These are phyloP conservation scores for Lumnitzera littorea DNA, from an alignment of 345 rosid species.

Conservation along the genomic window DNA sequence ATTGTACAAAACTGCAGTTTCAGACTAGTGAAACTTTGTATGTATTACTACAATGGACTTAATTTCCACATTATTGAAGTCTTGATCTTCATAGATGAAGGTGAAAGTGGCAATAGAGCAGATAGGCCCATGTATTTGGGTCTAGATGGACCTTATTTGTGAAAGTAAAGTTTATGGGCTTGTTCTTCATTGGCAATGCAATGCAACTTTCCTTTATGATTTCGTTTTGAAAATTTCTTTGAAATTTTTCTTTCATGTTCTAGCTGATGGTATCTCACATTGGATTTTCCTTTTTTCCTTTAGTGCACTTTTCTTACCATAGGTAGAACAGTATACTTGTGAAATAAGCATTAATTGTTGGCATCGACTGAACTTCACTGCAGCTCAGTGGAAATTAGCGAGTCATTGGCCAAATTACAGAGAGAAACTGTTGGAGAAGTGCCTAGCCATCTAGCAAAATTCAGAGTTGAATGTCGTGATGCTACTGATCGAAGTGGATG, in stretches of 20 bases:
- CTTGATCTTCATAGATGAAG: neutral
- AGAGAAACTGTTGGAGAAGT: constrained; percentile 85
- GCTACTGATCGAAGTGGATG: constrained; percentile 83
- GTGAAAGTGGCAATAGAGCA: neutral
- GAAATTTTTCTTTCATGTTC: no score
- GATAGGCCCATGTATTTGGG: neutral
- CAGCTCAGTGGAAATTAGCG: constrained; percentile 97
- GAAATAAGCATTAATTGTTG: neutral
- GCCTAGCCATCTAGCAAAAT: constrained; percentile 69
- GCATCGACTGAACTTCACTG: neutral
- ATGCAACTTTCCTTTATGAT: no score
- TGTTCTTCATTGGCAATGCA: no score
- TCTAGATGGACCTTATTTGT: neutral
- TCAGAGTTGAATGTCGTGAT: constrained; percentile 87
- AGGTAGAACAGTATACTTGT: neutral
- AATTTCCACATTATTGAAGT: neutral
- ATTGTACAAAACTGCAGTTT: no score
- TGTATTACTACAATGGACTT: no score
- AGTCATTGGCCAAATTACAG: constrained; percentile 78
- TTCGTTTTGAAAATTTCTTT: no score
- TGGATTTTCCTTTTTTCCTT: no score
- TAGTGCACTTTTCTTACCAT: neutral
- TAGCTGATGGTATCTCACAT: no score
- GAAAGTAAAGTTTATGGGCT: neutral
- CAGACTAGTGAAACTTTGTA: no score